Evolutionary conservation across 2,329 filamentous ascomycete species (phyloP), one percentile per base, ranked within the genome.

Genomic region (Xylaria sp.): DNA sequence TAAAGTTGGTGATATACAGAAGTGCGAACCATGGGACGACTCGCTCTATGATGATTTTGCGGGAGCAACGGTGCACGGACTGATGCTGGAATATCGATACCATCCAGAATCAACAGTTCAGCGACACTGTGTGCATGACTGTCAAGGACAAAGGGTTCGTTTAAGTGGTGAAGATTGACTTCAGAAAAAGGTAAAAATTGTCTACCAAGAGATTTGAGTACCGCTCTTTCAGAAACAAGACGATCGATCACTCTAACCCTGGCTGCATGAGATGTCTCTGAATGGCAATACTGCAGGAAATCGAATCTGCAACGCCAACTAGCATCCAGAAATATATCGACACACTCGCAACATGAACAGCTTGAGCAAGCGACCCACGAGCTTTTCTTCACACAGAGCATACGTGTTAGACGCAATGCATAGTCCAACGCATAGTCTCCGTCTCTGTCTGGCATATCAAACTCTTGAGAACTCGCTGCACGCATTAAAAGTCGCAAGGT

Each of bases 1-100:
- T n/a, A n/a, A n/a, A n/a, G n/a, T n/a, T n/a, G n/a, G 53, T 55
- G n/a, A 37, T 55, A 55, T 23, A 55, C 32, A 13, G 53, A 55
- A 37, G n/a, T 23, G 32, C 13, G 35, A 40, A 40, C 12, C 12
- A 18, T 4, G 16, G 13, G 16, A 42, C 25, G 21, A 54, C 9
- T n/a, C 8, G 2, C 10, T 50, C 21, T 3, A 55, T 23, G n/a
- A n/a, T 29, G 6, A 29, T 6, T 29, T 3, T 12, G 51, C 37
- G 29, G 51, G 5, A 23, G 47, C 23, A 51, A 40, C 8, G 60
- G 54, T 44, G 32, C n/a, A 29, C 35, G 18, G 16, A 62, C 25
- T 23, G 25, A 54, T 32, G 18, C 48, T 23, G 48, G 48, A 23
- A 62, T 32, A 16, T 16, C 32, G 9, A 62, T 23, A 44, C 35